Evolutionary conservation across 306 rosid genomes (phyloP).

Genomic region (Elaeagnus macrophylla): DNA sequence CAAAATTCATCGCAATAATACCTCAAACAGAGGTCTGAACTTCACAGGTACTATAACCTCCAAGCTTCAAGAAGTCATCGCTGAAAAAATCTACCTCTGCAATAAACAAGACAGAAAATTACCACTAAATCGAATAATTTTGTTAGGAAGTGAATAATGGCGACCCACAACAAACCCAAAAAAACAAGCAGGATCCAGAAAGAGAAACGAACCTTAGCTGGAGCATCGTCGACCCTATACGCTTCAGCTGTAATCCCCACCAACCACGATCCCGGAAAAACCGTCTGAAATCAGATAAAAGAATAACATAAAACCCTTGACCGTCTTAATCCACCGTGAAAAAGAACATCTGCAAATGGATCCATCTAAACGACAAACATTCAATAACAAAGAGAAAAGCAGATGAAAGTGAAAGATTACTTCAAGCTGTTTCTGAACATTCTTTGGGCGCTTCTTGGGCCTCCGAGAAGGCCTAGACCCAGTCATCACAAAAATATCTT

Average conservation of each 20-base stretch:
- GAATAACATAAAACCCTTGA: neutral
- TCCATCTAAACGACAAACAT: neutral
- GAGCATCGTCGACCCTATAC: conserved; percentile 48
- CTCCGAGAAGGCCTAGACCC: conserved; percentile 81
- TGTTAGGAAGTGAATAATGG: neutral
- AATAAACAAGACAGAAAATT: conserved; percentile 1
- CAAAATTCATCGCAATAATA: conserved; percentile 36
- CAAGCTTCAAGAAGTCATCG: conserved; percentile 8
- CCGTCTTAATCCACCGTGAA: neutral
- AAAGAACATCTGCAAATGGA: neutral
- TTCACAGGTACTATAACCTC: conserved; percentile 14
- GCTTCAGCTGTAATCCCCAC: conserved; percentile 70
- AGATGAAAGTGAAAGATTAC: conserved; percentile 25
- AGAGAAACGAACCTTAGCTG: conserved; percentile 45
- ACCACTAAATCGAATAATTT: neutral
- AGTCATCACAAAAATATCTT: conserved; percentile 79
- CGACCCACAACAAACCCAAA: neutral
- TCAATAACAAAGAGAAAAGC: neutral
- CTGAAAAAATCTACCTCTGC: conserved; percentile 48
- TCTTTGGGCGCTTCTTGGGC: conserved; percentile 83
- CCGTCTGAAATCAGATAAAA: conserved; percentile 33
- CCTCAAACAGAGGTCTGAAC: conserved; percentile 38
- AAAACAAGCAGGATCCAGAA: neutral
- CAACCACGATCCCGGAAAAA: conserved; percentile 89
- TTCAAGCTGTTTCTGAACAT: conserved; percentile 85